Conservation (phyloP, 2,329 filamentous ascomycete species). For the Exophiala sp. region DNA sequence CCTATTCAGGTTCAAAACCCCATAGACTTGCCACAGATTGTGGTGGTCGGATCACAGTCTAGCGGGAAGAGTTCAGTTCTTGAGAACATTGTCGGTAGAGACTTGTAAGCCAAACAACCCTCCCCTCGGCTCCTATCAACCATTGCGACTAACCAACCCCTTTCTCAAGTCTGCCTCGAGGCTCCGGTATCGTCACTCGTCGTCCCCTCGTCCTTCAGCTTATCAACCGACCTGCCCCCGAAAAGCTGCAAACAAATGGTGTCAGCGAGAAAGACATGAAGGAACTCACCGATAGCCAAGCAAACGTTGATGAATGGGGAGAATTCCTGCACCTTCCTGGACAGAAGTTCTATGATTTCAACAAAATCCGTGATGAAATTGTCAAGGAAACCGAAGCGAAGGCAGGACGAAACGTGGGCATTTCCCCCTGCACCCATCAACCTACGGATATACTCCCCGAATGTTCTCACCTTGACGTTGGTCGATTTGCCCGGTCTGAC, state of each 20-base stretch:
- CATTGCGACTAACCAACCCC: slow-evolving; percentile 32
- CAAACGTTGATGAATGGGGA: slow-evolving; percentile 94
- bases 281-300: slow-evolving; percentile 70
- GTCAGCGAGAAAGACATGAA: slow-evolving; percentile 60
- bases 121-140: slow-evolving; percentile 19
- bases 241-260: slow-evolving; percentile 64
- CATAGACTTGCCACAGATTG: slow-evolving; percentile 97
- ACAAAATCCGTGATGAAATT: slow-evolving; percentile 97
- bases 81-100: slow-evolving; percentile 96
- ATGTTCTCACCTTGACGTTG: slow-evolving; percentile 91
- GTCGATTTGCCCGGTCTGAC: slow-evolving; percentile 95
- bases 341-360: slow-evolving; percentile 96
- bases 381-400: slow-evolving; percentile 93
- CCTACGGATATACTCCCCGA: slow-evolving; percentile 94
- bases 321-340: slow-evolving; percentile 97
- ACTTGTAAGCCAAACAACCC: slow-evolving; percentile 67
- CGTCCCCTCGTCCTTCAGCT: slow-evolving; percentile 94
- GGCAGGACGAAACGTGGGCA: slow-evolving; percentile 91
- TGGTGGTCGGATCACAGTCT: slow-evolving; percentile 95
- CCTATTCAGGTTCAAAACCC: slow-evolving; percentile 84
- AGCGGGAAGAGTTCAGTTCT: slow-evolving; percentile 98
- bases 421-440: slow-evolving; percentile 96
- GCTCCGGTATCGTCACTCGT: slow-evolving; percentile 93
- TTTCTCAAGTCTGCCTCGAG: slow-evolving; percentile 73
- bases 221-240: slow-evolving; percentile 71